A percentile compares a stretch with the other conserved stretches of the same genome.
Conservation (phyloP, 1,284 basidiomycete species). For the Ustilago sp. region DNA sequence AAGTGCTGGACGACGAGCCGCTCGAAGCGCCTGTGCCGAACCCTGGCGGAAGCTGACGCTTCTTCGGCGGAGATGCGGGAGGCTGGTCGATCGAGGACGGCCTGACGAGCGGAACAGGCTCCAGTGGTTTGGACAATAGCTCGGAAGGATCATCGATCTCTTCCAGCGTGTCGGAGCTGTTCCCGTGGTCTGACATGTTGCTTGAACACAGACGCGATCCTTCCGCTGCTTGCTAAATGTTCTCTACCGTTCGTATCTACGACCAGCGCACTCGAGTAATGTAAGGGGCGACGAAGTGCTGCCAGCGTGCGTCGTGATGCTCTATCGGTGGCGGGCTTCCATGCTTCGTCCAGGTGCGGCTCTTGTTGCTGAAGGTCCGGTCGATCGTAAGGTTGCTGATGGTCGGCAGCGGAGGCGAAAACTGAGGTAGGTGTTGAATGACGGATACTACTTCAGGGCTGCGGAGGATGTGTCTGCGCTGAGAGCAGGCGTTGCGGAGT, state of each 20-base stretch:
- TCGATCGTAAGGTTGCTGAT: not conserved
- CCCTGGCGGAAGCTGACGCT: constrained; percentile 30
- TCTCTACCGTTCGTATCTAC: not conserved
- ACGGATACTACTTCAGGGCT: no score
- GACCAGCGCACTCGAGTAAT: not conserved
- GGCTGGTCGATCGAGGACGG: constrained; percentile 3
- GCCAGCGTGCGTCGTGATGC: not conserved
- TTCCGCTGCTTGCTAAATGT: not conserved
- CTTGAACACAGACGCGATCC: not conserved
- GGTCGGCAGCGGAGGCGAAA: no score
- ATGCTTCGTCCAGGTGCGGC: constrained; percentile 2
- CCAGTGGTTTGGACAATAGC: constrained; percentile 43
- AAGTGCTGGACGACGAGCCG: constrained; percentile 1
- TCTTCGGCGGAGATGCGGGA: not conserved
- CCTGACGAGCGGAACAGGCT: constrained; percentile 32
- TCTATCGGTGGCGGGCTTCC: not conserved
- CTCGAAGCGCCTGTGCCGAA: constrained; percentile 6
- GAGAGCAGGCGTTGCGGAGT: no score
- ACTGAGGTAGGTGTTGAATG: no score
- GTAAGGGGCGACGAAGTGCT: not conserved
- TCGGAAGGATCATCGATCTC: constrained; percentile 53
- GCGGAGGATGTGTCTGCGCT: no score
- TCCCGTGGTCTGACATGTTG: constrained; percentile 15
- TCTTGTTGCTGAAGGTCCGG: not conserved
- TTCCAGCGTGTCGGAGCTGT: constrained; percentile 32